These are phyloP conservation scores for Corinectria fuckeliana DNA, from an alignment of 2,329 filamentous ascomycete genomes.

Conservation along the genomic window DNA sequence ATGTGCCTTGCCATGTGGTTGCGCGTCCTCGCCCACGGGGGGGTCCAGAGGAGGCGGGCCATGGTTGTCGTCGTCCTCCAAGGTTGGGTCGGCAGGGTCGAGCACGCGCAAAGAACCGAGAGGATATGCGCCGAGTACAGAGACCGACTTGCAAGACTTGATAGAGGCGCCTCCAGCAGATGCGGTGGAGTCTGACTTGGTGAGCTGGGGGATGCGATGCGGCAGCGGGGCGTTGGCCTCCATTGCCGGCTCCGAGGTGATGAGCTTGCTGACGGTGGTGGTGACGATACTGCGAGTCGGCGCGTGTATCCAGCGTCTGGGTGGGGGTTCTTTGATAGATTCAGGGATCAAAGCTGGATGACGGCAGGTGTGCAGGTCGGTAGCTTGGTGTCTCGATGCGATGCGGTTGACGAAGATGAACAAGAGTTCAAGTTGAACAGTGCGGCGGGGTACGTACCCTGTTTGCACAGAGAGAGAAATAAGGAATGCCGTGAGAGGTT, in stretches of 20 bases:
- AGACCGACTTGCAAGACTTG: conserved; percentile 47
- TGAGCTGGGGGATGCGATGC: conserved; percentile 35
- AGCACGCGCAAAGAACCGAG: conserved; percentile 52
- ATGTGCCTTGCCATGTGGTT: not conserved
- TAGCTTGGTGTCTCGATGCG: not conserved
- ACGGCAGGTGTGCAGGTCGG: not conserved
- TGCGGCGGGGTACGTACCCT: not conserved
- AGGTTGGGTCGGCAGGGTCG: conserved; percentile 29
- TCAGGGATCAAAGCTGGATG: not conserved
- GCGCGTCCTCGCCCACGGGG: conserved; percentile 5
- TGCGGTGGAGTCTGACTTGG: conserved; percentile 45
- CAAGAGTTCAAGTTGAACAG: not conserved
- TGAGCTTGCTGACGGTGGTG: not conserved
- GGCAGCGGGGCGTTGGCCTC: conserved; percentile 29
- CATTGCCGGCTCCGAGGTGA: conserved; percentile 24
- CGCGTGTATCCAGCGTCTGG: no score
- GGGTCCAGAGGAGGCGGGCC: conserved; percentile 43
- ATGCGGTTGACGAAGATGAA: not conserved
- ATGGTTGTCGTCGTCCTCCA: conserved; percentile 32
- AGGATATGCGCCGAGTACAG: conserved; percentile 49
- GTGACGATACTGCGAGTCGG: not conserved
- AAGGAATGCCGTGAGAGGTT: not conserved
- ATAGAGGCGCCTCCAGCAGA: conserved; percentile 38
- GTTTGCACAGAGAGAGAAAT: not conserved
- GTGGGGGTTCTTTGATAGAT: no score